A percentile compares a stretch with the other conserved stretches of the same genome.
These are phyloP conservation scores for Cercophora scortea DNA, from an alignment of 495 filamentous ascomycete genomes.

Conservation along the genomic window DNA sequence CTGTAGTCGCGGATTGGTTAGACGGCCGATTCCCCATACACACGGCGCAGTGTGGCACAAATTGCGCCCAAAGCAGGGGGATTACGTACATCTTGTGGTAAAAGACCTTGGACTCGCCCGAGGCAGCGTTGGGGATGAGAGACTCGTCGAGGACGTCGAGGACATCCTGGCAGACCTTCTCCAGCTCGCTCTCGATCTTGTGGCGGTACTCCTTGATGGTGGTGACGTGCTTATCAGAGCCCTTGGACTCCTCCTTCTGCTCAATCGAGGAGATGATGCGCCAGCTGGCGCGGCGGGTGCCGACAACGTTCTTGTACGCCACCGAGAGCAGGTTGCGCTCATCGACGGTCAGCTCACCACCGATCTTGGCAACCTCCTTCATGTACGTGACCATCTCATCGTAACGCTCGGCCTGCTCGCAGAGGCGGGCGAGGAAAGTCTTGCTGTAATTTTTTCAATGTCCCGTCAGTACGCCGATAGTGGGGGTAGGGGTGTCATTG, in stretches of 20 bases:
- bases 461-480: slow-evolving; percentile 16
- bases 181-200: slow-evolving; percentile 98
- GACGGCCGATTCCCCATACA: not conserved
- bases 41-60: no score
- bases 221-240: slow-evolving; percentile 84
- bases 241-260: slow-evolving; percentile 99
- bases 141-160: slow-evolving; percentile 93
- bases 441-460: slow-evolving; percentile 58
- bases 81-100: slow-evolving; percentile 92
- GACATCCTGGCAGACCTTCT: slow-evolving; percentile 99
- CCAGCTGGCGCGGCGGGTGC: slow-evolving; percentile 97
- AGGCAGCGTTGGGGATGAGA: slow-evolving; percentile 92
- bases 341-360: slow-evolving; percentile 92
- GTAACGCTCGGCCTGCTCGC: slow-evolving; percentile 99
- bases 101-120: slow-evolving; percentile 98
- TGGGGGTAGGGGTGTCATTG: not conserved
- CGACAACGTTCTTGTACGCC: slow-evolving; percentile 99
- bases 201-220: slow-evolving; percentile 99
- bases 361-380: slow-evolving; percentile 99
- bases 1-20: slow-evolving; percentile 34
- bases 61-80: not conserved
- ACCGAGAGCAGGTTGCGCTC: slow-evolving; percentile 97
- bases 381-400: slow-evolving; percentile 99
- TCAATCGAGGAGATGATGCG: slow-evolving; percentile 99
- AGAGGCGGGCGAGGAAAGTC: slow-evolving; percentile 99